Percentiles rank a stretch among this genome's conserved stretches.
phyloP scores from a whole-genome alignment of 352 stramenopile species.

The Phytophthora lateralis region DNA sequence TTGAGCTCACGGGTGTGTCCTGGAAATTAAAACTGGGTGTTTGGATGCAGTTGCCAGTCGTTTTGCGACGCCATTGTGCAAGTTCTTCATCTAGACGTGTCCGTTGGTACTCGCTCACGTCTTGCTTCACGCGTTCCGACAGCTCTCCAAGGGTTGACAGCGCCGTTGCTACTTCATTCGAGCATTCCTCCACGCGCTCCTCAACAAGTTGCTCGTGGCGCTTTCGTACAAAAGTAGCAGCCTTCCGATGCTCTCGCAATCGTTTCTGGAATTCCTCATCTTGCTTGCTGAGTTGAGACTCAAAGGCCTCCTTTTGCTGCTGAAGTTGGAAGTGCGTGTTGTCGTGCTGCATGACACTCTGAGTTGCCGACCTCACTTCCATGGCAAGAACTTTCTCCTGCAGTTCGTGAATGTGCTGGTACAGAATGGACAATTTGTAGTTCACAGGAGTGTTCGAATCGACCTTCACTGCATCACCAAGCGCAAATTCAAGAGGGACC shows the following conservation, averaged over 20 bases:
- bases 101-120: conserved; percentile 21
- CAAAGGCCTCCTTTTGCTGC: conserved; percentile 19
- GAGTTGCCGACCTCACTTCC: conserved; percentile 8
- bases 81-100: conserved; percentile 23
- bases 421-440: conserved; percentile 18
- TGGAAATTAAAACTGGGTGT: not conserved
- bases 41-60: not conserved
- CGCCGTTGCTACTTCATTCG: conserved; percentile 14
- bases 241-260: conserved; percentile 11
- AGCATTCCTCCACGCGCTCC: conserved; percentile 10
- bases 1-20: conserved; percentile 1
- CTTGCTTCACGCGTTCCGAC: conserved; percentile 21
- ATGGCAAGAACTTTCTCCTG: conserved; percentile 18
- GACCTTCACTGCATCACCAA: not conserved
- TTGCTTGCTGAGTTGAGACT: conserved; percentile 15
- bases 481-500: not conserved
- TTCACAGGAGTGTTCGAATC: not conserved
- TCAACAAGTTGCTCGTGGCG: conserved; percentile 20
- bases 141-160: conserved; percentile 19
- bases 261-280: conserved; percentile 15
- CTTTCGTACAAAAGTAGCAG: conserved; percentile 4
- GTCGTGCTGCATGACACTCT: conserved; percentile 16
- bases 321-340: conserved; percentile 16
- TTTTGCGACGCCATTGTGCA: conserved; percentile 8
- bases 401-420: conserved; percentile 23